Evolutionary conservation across 1,284 basidiomycete genomes (phyloP).

Genomic region (Irpex rosettiformis): DNA sequence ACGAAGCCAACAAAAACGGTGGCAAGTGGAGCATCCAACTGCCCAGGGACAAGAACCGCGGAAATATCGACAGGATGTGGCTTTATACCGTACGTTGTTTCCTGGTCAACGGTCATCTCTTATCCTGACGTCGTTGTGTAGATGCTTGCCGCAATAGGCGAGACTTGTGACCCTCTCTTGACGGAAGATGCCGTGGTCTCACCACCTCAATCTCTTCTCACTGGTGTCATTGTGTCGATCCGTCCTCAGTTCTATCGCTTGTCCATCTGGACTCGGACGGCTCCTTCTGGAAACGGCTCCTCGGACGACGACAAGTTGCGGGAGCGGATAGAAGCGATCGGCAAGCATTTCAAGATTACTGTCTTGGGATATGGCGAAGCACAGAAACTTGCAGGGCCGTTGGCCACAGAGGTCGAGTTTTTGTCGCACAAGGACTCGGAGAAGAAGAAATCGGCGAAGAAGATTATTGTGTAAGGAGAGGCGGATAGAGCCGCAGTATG

Average conservation of each 20-base stretch:
- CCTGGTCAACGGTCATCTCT: neutral
- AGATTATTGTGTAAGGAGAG: conserved; percentile 63
- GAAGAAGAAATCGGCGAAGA: conserved; percentile 87
- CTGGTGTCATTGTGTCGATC: conserved; percentile 93
- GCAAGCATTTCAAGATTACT: conserved; percentile 85
- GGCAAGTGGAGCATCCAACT: conserved; percentile 99
- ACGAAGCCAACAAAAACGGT: conserved; percentile 92
- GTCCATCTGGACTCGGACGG: conserved; percentile 94
- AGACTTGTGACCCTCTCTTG: conserved; percentile 88
- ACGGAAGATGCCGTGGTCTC: conserved; percentile 46
- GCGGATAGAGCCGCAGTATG: neutral
- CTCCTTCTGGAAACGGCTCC: conserved; percentile 44
- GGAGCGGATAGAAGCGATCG: conserved; percentile 60
- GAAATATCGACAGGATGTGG: conserved; percentile 93
- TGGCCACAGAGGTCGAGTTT: conserved; percentile 93
- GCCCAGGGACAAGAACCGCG: conserved; percentile 90
- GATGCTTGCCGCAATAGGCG: conserved; percentile 97
- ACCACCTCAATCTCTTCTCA: conserved; percentile 72
- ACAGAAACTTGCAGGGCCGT: conserved; percentile 74
- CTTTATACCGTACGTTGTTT: conserved; percentile 79
- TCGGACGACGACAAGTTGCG: conserved; percentile 42
- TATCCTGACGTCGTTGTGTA: conserved; percentile 29
- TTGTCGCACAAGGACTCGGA: conserved; percentile 93
- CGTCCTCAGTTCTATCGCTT: conserved; percentile 95
- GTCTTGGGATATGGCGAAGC: conserved; percentile 81